These are phyloP conservation scores for Phaeodactylum tricornutum DNA, from an alignment of 108 stramenopile genomes.

Conservation along the genomic window DNA sequence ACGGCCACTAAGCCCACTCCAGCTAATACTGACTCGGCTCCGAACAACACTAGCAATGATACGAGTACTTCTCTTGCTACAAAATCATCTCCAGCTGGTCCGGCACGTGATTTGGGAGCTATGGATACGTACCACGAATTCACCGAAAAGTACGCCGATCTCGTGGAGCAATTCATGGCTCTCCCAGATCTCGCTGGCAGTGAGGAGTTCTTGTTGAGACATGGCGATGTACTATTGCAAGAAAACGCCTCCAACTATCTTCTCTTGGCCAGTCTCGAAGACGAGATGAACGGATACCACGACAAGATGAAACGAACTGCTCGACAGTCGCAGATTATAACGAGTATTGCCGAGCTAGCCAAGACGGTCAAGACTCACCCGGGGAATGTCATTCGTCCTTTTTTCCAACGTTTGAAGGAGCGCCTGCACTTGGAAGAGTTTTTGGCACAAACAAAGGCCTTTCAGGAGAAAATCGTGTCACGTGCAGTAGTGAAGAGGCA, in stretches of 20 bases:
- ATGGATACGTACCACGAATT: slow-evolving; percentile 90
- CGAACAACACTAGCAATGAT: neutral
- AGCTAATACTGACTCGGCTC: neutral
- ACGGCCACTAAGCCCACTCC: neutral
- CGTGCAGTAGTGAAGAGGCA: slow-evolving; percentile 87
- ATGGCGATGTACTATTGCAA: slow-evolving; percentile 86
- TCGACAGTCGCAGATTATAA: slow-evolving; percentile 84
- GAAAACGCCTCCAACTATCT: slow-evolving; percentile 95
- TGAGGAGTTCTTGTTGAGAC: slow-evolving; percentile 75
- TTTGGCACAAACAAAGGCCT: slow-evolving; percentile 68
- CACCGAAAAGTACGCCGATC: slow-evolving; percentile 79
- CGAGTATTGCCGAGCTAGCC: slow-evolving; percentile 95
- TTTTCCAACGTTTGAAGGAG: slow-evolving; percentile 84
- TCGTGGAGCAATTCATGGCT: slow-evolving; percentile 85
- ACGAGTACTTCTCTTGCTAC: neutral
- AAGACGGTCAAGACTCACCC: slow-evolving; percentile 85
- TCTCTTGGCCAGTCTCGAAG: slow-evolving; percentile 89
- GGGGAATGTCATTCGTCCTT: slow-evolving; percentile 94
- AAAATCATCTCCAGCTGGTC: slow-evolving; percentile 4
- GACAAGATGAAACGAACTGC: slow-evolving; percentile 93
- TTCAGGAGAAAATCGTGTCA: slow-evolving; percentile 76
- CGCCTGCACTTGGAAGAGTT: slow-evolving; percentile 71
- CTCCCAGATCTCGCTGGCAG: slow-evolving; percentile 70
- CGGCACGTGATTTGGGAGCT: slow-evolving; percentile 22
- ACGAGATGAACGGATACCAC: slow-evolving; percentile 98